phyloP scores from a whole-genome alignment of 179 eudicot genomes.

The Gypsophila paniculata region DNA sequence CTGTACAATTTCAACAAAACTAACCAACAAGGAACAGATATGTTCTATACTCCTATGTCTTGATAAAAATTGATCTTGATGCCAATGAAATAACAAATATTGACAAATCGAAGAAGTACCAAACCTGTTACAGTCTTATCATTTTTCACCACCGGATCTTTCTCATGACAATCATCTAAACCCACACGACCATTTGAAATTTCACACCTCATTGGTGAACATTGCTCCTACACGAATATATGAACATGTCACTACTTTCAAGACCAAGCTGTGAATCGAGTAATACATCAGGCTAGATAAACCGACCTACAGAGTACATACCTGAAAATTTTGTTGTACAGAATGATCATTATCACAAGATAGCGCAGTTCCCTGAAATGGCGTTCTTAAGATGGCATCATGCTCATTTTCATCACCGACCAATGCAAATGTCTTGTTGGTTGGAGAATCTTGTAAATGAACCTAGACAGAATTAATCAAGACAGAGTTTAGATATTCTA shows the following conservation, averaged over 20 bases:
- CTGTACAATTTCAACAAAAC: neutral
- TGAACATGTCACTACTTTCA: neutral
- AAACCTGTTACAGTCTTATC: constrained; percentile 20
- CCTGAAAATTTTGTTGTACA: constrained; percentile 31
- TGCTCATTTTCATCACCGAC: constrained; percentile 10
- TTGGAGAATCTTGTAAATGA: constrained; percentile 28
- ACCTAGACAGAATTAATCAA: constrained; percentile 28
- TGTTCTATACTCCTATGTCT: neutral
- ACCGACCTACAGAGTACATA: constrained; percentile 9
- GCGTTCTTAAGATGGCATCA: constrained; percentile 17
- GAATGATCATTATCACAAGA: constrained; percentile 25
- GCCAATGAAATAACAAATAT: constrained; percentile 1
- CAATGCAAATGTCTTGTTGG: constrained; percentile 20
- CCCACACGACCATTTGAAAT: constrained; percentile 6
- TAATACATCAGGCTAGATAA: neutral
- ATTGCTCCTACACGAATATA: constrained; percentile 12
- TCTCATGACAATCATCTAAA: constrained; percentile 17
- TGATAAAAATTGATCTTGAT: neutral
- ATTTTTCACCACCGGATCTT: constrained; percentile 11
- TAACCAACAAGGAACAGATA: neutral
- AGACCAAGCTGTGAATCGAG: constrained; percentile 3
- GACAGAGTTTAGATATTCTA: constrained; percentile 16
- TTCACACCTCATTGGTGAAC: constrained; percentile 11
- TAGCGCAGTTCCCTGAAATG: constrained; percentile 14
- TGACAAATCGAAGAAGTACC: constrained; percentile 9